These are phyloP conservation scores for Actinomortierella ambigua DNA, from an alignment of 371 early-diverging fungal genomes.

Conservation along the genomic window DNA sequence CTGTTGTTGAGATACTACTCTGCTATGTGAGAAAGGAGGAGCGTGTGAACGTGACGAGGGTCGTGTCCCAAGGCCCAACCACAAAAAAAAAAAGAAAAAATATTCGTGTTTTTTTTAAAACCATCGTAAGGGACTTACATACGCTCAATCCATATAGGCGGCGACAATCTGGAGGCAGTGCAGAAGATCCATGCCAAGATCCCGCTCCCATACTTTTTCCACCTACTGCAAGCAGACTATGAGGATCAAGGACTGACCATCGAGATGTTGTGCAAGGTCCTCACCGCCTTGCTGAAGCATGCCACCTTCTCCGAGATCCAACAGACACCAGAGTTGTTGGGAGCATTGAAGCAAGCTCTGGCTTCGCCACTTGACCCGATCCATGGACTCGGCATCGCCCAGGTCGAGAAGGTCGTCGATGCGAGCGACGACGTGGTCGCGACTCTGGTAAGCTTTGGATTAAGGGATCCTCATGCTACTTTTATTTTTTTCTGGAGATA, in stretches of 20 bases:
- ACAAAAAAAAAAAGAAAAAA: no score
- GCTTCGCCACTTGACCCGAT: conserved; percentile 12
- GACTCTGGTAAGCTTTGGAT: conserved; percentile 11
- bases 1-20: no score
- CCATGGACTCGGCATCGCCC: conserved; percentile 20
- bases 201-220: conserved; percentile 25
- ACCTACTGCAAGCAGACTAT: conserved; percentile 23
- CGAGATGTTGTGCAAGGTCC: conserved; percentile 20
- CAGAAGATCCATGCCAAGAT: conserved; percentile 15
- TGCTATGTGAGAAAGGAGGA: no score
- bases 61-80: no score
- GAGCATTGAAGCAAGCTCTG: conserved; percentile 21
- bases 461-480: not conserved
- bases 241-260: conserved; percentile 22
- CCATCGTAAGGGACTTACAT: no score
- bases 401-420: conserved; percentile 26
- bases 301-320: conserved; percentile 12
- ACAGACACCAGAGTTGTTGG: conserved; percentile 17
- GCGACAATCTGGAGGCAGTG: conserved; percentile 3
- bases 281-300: conserved; percentile 16
- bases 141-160: no score
- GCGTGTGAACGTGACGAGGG: no score
- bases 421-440: conserved; percentile 8
- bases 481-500: not conserved
- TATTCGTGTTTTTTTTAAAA: no score